Percentiles rank a stretch among this genome's conserved stretches.
Conservation (phyloP, 371 early-diverging fungal species). For the Syncephalastrum monosporum region DNA sequence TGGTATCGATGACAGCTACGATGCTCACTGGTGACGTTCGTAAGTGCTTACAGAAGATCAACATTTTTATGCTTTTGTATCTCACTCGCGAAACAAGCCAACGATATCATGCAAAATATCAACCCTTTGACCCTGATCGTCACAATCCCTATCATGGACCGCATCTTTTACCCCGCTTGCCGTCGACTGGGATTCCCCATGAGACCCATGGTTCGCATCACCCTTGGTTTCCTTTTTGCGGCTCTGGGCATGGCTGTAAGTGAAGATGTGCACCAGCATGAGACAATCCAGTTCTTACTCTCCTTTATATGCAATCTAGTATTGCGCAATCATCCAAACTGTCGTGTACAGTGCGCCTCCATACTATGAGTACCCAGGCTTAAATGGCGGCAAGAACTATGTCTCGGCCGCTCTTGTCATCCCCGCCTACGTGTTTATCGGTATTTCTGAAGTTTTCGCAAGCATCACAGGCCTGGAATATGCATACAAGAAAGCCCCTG, state of each 20-base stretch:
- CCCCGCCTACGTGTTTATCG: conserved; percentile 66
- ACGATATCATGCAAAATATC: conserved; percentile 63
- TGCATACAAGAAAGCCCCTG: conserved; percentile 76
- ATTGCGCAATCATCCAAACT: conserved; percentile 69
- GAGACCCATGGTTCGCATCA: conserved; percentile 70
- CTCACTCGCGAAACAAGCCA: conserved; percentile 6
- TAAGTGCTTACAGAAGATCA: conserved; percentile 7
- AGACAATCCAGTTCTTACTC: background rate
- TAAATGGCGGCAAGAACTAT: conserved; percentile 24
- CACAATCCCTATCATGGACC: conserved; percentile 65
- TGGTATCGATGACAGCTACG: conserved; percentile 67
- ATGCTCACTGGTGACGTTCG: conserved; percentile 62
- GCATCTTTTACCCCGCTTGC: conserved; percentile 66
- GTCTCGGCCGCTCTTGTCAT: conserved; percentile 68
- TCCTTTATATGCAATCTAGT: conserved; percentile 21
- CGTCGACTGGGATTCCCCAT: conserved; percentile 62
- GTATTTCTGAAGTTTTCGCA: conserved; percentile 71
- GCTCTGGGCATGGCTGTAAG: conserved; percentile 56
- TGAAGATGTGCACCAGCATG: background rate
- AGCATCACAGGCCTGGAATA: conserved; percentile 78
- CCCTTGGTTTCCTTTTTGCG: conserved; percentile 68
- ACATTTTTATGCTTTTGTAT: background rate
- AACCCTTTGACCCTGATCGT: conserved; percentile 71
- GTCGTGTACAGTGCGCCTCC: conserved; percentile 55
- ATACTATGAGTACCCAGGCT: conserved; percentile 22